Percentiles rank a stretch among this genome's conserved stretches.
phyloP scores from a whole-genome alignment of 1,284 basidiomycete species.

The Sporisorium iseilematis-ciliati region DNA sequence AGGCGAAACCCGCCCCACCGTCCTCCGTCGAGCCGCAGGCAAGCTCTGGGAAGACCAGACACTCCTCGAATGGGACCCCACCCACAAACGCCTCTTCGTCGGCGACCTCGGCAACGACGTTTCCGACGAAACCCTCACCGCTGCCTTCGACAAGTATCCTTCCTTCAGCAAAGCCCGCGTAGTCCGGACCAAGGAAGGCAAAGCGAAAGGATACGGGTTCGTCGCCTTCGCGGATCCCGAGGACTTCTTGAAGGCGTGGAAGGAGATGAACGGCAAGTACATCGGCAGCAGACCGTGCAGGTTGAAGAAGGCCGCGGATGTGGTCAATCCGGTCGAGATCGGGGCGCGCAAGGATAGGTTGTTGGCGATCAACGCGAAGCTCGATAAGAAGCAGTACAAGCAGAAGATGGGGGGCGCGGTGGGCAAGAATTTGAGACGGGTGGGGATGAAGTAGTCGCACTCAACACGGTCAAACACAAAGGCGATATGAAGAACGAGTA shows the following conservation, averaged over 20 bases:
- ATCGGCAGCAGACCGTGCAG: conserved; percentile 66
- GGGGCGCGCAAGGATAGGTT: conserved; percentile 66
- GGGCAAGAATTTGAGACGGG: conserved; percentile 56
- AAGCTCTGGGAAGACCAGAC: conserved; percentile 99
- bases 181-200: conserved; percentile 82
- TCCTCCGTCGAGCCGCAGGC: conserved; percentile 91
- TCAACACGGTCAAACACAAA: neutral
- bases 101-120: conserved; percentile 99
- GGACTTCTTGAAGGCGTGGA: conserved; percentile 98
- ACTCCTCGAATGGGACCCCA: conserved; percentile 96
- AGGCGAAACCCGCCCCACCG: conserved; percentile 92
- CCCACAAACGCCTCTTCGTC: conserved; percentile 97
- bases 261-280: conserved; percentile 93
- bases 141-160: conserved; percentile 87
- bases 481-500: neutral
- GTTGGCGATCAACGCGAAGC: conserved; percentile 59
- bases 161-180: conserved; percentile 95
- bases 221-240: conserved; percentile 98
- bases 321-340: conserved; percentile 60
- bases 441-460: conserved; percentile 13
- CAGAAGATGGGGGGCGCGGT: conserved; percentile 67
- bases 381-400: conserved; percentile 55
- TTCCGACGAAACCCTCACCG: conserved; percentile 89
- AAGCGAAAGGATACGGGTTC: conserved; percentile 94
- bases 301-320: conserved; percentile 66